Base-by-base conservation (phyloP, 169 alveolate species). In the Cryptosporidium ryanae region DNA sequence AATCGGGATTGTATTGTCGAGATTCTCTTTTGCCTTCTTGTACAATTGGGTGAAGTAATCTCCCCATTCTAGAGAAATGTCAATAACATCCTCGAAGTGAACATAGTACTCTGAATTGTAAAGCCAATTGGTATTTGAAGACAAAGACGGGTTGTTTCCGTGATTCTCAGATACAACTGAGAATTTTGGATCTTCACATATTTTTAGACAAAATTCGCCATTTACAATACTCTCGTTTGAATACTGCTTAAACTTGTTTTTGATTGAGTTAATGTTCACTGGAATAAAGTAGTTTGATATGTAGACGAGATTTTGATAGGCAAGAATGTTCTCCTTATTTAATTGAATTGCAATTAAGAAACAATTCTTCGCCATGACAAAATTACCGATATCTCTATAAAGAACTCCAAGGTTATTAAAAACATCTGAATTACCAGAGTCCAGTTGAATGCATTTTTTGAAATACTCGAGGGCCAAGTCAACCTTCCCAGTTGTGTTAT, bases 331-430 rank as follows among this genome's bases (percentile, higher is more conserved):
- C 32, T 68, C 82, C 4, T 44, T 17, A 18, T 87, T 68, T 46
- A 83, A 81, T 2, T 87, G 32, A 12, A 90, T 64, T 21, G 92
- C 82, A 17, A 46, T 68, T 55, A 82, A 63, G 48, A 87, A 90
- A 65, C 82, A 64, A 64, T 90, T 64, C 52, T 82, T 90, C 2
- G 93, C 93, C 66, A 90, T 90, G 31, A 65, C 65, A 57, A 89
- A 82, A 43, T 82, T 64, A 44, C 93, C 93, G 76, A 83, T 63
- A 46, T 81, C 84, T 21, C 91, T 82, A 49, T 82, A 84, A 7
- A 91, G 68, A 46, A 90, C 93, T 1, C 93, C 95, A 46, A 90
- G 87, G 59, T 81, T 71, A 43, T 71, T 82, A 43, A 61, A 84
- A 21, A 93, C 91, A 31, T 82, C 84, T 21, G 84, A 66, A 46